phyloP scores from a whole-genome alignment of 331 rosid species.

The Phaseolus coccineus region DNA sequence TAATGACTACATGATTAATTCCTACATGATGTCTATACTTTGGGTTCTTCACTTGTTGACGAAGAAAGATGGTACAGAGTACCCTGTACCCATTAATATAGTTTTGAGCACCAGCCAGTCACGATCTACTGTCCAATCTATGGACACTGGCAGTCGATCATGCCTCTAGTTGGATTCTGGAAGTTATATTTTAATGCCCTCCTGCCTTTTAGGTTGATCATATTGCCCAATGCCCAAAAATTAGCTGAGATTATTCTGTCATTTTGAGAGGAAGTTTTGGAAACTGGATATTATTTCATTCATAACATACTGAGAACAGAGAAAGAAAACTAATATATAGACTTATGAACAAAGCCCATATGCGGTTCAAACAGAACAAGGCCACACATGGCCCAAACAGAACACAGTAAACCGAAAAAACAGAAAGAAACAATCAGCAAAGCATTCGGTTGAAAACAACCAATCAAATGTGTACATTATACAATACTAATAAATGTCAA shows the following conservation, averaged over 20 bases:
- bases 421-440: too few relatives aligned
- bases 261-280: background rate
- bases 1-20: background rate
- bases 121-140: background rate
- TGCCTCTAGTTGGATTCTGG: background rate
- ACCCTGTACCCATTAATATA: background rate
- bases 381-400: too few relatives aligned
- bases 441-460: too few relatives aligned
- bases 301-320: too few relatives aligned
- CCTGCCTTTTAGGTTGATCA: slow-evolving; percentile 10
- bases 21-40: background rate
- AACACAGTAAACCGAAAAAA: too few relatives aligned
- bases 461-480: too few relatives aligned
- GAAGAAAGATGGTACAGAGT: too few relatives aligned
- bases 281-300: background rate
- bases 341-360: too few relatives aligned
- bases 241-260: background rate
- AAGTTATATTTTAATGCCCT: background rate
- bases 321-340: too few relatives aligned
- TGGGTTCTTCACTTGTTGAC: background rate
- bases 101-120: background rate
- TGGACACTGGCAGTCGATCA: background rate
- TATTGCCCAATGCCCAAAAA: background rate
- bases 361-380: too few relatives aligned
- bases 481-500: background rate